Evolutionary conservation across 768 basidiomycete genomes (phyloP).

Genomic region (Auriscalpium vulgare): DNA sequence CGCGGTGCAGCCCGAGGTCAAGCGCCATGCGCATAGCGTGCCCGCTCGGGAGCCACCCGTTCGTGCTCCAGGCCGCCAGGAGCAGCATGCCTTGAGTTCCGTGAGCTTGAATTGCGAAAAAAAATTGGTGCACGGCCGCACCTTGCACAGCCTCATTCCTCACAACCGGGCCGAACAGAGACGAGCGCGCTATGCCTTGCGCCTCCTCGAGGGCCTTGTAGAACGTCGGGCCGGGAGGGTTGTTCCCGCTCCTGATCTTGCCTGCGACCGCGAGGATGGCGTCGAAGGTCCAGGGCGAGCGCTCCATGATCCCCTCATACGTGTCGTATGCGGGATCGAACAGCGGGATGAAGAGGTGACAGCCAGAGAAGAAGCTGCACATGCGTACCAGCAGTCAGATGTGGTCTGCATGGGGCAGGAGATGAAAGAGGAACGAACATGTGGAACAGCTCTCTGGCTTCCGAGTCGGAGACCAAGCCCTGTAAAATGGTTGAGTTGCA

Average conservation of each 20-base stretch:
- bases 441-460: slow-evolving; percentile 87
- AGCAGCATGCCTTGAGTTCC: slow-evolving; percentile 69
- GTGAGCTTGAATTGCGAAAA: background rate
- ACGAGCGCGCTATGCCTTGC: slow-evolving; percentile 90
- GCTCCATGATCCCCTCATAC: slow-evolving; percentile 84
- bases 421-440: slow-evolving; percentile 44
- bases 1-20: slow-evolving; percentile 88
- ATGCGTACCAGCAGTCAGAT: background rate
- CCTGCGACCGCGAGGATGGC: slow-evolving; percentile 87
- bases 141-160: slow-evolving; percentile 94
- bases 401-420: too few species aligned
- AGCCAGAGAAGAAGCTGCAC: slow-evolving; percentile 85
- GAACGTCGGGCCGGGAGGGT: slow-evolving; percentile 76
- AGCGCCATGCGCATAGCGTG: slow-evolving; percentile 96
- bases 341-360: slow-evolving; percentile 92
- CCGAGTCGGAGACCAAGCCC: slow-evolving; percentile 78
- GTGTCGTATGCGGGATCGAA: slow-evolving; percentile 93
- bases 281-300: slow-evolving; percentile 94
- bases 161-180: slow-evolving; percentile 88
- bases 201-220: slow-evolving; percentile 92
- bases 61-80: slow-evolving; percentile 88
- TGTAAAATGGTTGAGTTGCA: slow-evolving; percentile 23
- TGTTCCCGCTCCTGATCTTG: slow-evolving; percentile 87
- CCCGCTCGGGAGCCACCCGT: slow-evolving; percentile 91
- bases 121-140: slow-evolving; percentile 22